Evolutionary conservation across 495 filamentous ascomycete species (phyloP), one percentile per base, ranked within the genome.

Genomic region (Bacidia gigantensis): DNA sequence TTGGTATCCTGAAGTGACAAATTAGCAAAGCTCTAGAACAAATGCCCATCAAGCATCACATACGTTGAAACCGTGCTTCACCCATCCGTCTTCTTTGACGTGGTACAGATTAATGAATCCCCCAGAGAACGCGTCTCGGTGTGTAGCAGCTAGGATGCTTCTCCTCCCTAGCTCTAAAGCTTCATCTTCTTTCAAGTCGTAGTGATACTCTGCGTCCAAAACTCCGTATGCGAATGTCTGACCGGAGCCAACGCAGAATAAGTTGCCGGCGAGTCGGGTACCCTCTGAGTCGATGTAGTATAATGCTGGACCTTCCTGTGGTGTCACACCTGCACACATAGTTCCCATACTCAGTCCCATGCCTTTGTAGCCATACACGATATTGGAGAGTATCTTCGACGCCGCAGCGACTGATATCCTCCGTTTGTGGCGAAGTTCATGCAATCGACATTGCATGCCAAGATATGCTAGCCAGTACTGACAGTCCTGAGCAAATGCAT

Each of bases 241-340:
- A 62, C 92, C 92, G 45, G 86, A 92, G 39, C 92, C 92, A 53
- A 98, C 92, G 71, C 93, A 98, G 77, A 97, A 98, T 55, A 97
- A 72, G 71, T 97, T 93, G 39, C 92, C 93, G 35, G 87, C 72
- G 43, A 97, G 75, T 23, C 92, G 79, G 35, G 93, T 97, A 58
- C 92, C 92, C 71, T 98, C 92, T 46, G 84, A 92, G 71, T 98
- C 92, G 70, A 98, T 93, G 75, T 98, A 98, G 79, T 97, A 98
- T 12, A 98, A 82, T 32, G 92, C 92, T 18, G 92, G 90, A 1
- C 92, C 92, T 76, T 98, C 92, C 69, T 88, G 84, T 46, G 87
- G 83, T 48, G 92, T 98, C 47, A 98, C 93, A 59, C 92, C 92
- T 56, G 90, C 88, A 72, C 90, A 90, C 92, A 98, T 98, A 53